Evolutionary conservation across 371 early-diverging fungal genomes (phyloP).

Genomic region (Mucor piriformis): DNA sequence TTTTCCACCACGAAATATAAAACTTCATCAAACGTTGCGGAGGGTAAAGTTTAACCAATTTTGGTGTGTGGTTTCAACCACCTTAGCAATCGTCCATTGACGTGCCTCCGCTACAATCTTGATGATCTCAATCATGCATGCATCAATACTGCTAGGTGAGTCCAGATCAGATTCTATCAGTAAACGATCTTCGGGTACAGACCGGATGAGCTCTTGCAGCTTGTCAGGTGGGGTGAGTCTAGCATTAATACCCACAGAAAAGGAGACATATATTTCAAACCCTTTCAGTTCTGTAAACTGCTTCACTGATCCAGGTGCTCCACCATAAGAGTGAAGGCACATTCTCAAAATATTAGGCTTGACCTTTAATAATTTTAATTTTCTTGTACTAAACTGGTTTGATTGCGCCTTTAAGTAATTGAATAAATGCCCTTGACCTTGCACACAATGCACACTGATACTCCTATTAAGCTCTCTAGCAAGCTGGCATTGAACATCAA

Average conservation of each 20-base stretch:
- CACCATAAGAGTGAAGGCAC: conserved; percentile 87
- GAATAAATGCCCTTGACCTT: conserved; percentile 72
- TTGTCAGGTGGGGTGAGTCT: conserved; percentile 47
- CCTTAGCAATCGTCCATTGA: conserved; percentile 66
- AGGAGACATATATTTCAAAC: conserved; percentile 61
- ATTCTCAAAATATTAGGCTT: conserved; percentile 42
- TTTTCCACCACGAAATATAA: too few species aligned
- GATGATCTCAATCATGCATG: conserved; percentile 61
- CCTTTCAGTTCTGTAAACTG: conserved; percentile 59
- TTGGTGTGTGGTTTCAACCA: conserved; percentile 49
- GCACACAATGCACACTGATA: conserved; percentile 85
- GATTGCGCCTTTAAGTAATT: conserved; percentile 48
- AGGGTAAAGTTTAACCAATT: conserved; percentile 53
- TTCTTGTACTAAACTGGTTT: conserved; percentile 18
- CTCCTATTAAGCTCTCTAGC: conserved; percentile 71
- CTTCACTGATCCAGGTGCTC: conserved; percentile 73
- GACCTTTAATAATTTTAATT: conserved; percentile 13
- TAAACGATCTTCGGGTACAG: conserved; percentile 75
- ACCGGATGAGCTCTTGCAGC: conserved; percentile 54
- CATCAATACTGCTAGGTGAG: conserved; percentile 56
- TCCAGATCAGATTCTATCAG: conserved; percentile 86
- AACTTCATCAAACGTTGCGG: too few species aligned
- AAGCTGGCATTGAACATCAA: conserved; percentile 71
- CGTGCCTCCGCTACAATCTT: conserved; percentile 67
- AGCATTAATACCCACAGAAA: conserved; percentile 64